A percentile compares a stretch with the other conserved stretches of the same genome.
These are phyloP conservation scores for Nyctanthes arbortristis DNA, from an alignment of 257 asterid species.

Conservation along the genomic window DNA sequence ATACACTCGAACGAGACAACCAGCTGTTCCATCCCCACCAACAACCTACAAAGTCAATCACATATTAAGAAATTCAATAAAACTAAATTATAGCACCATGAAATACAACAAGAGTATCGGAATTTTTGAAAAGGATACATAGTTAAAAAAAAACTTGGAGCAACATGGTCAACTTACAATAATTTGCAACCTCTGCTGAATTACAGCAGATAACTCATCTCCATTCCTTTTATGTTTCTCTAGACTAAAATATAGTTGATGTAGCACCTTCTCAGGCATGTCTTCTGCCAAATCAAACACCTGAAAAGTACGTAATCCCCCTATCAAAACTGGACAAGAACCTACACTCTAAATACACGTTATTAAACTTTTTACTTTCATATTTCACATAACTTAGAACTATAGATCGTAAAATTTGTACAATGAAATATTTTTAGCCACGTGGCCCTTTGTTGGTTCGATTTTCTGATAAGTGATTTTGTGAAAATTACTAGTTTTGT, in stretches of 20 bases:
- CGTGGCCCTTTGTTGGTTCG: too few species aligned
- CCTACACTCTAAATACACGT: not conserved
- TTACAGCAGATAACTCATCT: slow-evolving; percentile 32
- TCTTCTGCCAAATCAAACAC: slow-evolving; percentile 52
- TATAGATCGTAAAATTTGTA: too few species aligned
- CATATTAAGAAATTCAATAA: slow-evolving; percentile 20
- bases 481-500: too few species aligned
- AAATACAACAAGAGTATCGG: not conserved
- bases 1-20: slow-evolving; percentile 96
- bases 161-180: slow-evolving; percentile 38
- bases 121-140: not conserved
- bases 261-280: slow-evolving; percentile 44
- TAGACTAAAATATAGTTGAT: slow-evolving; percentile 30
- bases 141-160: not conserved
- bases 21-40: slow-evolving; percentile 99
- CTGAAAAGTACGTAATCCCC: slow-evolving; percentile 28
- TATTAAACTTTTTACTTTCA: too few species aligned
- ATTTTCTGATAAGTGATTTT: too few species aligned
- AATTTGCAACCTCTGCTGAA: slow-evolving; percentile 40
- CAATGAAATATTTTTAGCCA: too few species aligned
- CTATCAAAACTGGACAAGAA: not conserved
- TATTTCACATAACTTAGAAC: too few species aligned
- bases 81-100: not conserved
- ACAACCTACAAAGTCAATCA: slow-evolving; percentile 68
- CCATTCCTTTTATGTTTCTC: slow-evolving; percentile 39